A percentile compares a stretch with the other conserved stretches of the same genome.
These are phyloP conservation scores for Pseudopithomyces maydicus DNA, from an alignment of 2,329 filamentous ascomycete species.

Conservation along the genomic window DNA sequence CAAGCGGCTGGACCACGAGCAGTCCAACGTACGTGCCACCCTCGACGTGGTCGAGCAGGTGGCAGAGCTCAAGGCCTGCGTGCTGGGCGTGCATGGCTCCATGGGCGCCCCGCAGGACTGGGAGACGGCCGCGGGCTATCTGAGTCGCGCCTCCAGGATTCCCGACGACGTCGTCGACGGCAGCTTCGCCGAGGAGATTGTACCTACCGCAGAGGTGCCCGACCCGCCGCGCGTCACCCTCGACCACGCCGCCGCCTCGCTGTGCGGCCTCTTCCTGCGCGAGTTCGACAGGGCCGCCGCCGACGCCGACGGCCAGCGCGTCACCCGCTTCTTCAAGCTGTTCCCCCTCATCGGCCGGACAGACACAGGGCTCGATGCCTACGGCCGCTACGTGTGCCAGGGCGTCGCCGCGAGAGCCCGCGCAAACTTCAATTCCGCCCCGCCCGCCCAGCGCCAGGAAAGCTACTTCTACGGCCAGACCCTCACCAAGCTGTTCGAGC, in stretches of 20 bases:
- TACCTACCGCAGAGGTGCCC: conserved; percentile 93
- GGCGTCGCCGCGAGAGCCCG: conserved; percentile 87
- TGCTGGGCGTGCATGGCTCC: conserved; percentile 89
- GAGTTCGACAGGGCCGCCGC: conserved; percentile 93
- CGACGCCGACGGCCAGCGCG: conserved; percentile 84
- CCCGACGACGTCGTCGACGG: conserved; percentile 81
- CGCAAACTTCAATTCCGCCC: conserved; percentile 74
- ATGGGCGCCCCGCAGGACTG: conserved; percentile 99
- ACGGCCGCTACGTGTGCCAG: conserved; percentile 94
- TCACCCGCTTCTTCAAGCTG: conserved; percentile 96
- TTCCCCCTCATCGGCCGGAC: conserved; percentile 91
- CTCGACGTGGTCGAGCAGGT: conserved; percentile 94
- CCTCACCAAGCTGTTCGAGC: conserved; percentile 90
- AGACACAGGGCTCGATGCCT: conserved; percentile 90
- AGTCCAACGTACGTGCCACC: conserved; percentile 87
- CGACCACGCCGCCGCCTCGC: conserved; percentile 82
- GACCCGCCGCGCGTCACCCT: conserved; percentile 88
- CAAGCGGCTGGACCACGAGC: conserved; percentile 85
- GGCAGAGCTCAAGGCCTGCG: conserved; percentile 93
- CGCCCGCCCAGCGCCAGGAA: conserved; percentile 67
- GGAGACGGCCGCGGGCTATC: conserved; percentile 92
- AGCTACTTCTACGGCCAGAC: conserved; percentile 91
- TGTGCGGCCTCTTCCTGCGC: conserved; percentile 87
- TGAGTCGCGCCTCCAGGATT: conserved; percentile 80
- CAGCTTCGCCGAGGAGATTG: conserved; percentile 86